Evolutionary conservation across 371 early-diverging fungal species (phyloP).

Genomic region (Blyttiomyces sp.): DNA sequence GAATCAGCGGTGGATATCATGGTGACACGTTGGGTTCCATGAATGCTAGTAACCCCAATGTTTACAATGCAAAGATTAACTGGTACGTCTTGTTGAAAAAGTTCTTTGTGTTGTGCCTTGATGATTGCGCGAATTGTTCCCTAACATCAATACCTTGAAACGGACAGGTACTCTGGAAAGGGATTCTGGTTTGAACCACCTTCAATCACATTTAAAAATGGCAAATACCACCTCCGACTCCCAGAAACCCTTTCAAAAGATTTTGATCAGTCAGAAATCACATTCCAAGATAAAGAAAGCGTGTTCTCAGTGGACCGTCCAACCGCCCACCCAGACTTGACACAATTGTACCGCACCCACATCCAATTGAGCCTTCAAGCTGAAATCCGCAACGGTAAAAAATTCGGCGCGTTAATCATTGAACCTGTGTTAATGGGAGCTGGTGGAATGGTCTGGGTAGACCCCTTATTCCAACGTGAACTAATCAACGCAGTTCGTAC

Average conservation of each 20-base stretch:
- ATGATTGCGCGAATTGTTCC: not conserved
- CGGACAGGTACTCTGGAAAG: slow-evolving; percentile 54
- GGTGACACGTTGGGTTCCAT: slow-evolving; percentile 84
- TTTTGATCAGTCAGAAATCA: not conserved
- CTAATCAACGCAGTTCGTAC: slow-evolving; percentile 59
- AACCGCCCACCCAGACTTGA: no score
- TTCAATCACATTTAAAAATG: slow-evolving; percentile 59
- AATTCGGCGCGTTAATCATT: slow-evolving; percentile 71
- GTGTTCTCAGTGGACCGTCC: not conserved
- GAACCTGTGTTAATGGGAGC: slow-evolving; percentile 79
- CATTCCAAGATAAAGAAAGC: not conserved
- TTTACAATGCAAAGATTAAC: slow-evolving; percentile 69
- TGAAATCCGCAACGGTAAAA: slow-evolving; percentile 32
- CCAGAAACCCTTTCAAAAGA: no score
- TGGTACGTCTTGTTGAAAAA: slow-evolving; percentile 47
- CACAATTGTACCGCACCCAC: slow-evolving; percentile 44
- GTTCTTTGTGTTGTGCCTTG: not conserved
- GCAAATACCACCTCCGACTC: slow-evolving; percentile 37
- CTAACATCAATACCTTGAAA: not conserved
- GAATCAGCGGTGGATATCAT: slow-evolving; percentile 75
- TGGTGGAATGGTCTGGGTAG: slow-evolving; percentile 82
- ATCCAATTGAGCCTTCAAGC: slow-evolving; percentile 29
- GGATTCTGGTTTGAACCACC: slow-evolving; percentile 79
- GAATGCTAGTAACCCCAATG: slow-evolving; percentile 74
- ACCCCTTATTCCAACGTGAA: slow-evolving; percentile 74